Percentiles rank a stretch among this genome's conserved stretches.
phyloP scores from a whole-genome alignment of 108 stramenopile genomes.

The Cylindrotheca fusiformis region DNA sequence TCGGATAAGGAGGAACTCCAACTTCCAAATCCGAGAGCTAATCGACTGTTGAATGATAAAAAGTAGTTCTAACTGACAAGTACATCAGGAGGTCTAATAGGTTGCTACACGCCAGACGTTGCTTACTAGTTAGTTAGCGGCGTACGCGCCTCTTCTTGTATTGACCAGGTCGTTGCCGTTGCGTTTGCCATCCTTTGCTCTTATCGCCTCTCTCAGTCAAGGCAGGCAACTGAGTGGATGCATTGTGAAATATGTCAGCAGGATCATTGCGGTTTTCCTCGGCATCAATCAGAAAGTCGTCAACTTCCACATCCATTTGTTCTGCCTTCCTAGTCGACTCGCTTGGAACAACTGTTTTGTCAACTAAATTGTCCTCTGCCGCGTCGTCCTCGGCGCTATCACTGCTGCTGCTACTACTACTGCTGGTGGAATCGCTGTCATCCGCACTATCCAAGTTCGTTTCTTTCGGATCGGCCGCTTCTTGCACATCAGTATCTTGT shows the following conservation, averaged over 20 bases:
- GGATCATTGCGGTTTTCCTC: slow-evolving; percentile 9
- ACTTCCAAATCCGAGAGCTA: slow-evolving; percentile 19
- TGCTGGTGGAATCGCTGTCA: background rate
- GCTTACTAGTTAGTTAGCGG: background rate
- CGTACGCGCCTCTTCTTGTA: slow-evolving; percentile 31
- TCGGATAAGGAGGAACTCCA: slow-evolving; percentile 28
- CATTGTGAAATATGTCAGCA: slow-evolving; percentile 34
- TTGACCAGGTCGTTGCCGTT: slow-evolving; percentile 59
- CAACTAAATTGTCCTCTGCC: background rate
- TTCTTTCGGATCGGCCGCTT: slow-evolving; percentile 4
- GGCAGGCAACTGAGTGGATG: slow-evolving; percentile 19
- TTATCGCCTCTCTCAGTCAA: slow-evolving; percentile 41
- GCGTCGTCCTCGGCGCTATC: background rate
- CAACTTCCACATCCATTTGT: slow-evolving; percentile 30
- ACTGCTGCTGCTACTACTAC: slow-evolving; percentile 19
- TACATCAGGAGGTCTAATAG: background rate
- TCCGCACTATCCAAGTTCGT: slow-evolving; percentile 1
- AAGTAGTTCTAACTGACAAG: background rate
- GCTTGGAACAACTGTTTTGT: background rate
- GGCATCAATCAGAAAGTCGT: slow-evolving; percentile 31
- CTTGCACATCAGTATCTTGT: slow-evolving; percentile 7
- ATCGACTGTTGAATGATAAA: background rate
- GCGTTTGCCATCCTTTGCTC: slow-evolving; percentile 56
- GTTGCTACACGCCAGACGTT: no score
- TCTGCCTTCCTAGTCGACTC: no score